Evolutionary conservation across 169 alveolate genomes (phyloP).

Genomic region (Plasmodium billcollinsi): DNA sequence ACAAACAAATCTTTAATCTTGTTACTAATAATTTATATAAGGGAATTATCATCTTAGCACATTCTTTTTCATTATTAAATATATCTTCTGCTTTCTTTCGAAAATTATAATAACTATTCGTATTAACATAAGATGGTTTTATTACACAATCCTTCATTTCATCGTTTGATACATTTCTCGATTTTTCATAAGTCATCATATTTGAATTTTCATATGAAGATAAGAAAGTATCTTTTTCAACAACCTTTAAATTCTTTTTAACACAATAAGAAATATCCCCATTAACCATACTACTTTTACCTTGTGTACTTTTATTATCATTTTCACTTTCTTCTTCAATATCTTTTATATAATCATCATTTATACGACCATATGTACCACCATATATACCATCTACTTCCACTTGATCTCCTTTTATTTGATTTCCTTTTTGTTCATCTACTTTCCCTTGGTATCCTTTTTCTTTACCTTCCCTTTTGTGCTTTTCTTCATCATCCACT

Average conservation of each 20-base stretch:
- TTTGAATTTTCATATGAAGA: too few species aligned
- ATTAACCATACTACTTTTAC: too few species aligned
- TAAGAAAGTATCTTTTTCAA: too few species aligned
- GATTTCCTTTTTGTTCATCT: too few species aligned
- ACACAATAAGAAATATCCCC: too few species aligned
- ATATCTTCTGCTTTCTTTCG: slow-evolving; percentile 28
- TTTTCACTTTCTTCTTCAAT: background rate
- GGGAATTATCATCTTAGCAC: slow-evolving; percentile 46
- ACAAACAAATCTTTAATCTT: slow-evolving; percentile 69
- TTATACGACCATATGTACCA: too few species aligned
- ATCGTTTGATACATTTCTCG: too few species aligned
- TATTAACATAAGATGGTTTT: slow-evolving; percentile 43
- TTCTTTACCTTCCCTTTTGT: slow-evolving; percentile 3
- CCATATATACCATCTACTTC: too few species aligned
- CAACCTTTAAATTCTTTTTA: too few species aligned
- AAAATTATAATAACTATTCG: slow-evolving; percentile 39
- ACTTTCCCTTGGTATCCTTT: too few species aligned
- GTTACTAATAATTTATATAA: slow-evolving; percentile 69
- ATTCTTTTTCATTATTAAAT: slow-evolving; percentile 41
- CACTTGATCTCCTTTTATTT: too few species aligned
- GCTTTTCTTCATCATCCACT: background rate
- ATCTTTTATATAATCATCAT: background rate
- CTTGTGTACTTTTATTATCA: background rate
- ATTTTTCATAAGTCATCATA: too few species aligned
- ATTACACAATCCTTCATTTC: background rate